phyloP scores from a whole-genome alignment of 805 yeast species.

The Saccharomyces kudriavzevii region DNA sequence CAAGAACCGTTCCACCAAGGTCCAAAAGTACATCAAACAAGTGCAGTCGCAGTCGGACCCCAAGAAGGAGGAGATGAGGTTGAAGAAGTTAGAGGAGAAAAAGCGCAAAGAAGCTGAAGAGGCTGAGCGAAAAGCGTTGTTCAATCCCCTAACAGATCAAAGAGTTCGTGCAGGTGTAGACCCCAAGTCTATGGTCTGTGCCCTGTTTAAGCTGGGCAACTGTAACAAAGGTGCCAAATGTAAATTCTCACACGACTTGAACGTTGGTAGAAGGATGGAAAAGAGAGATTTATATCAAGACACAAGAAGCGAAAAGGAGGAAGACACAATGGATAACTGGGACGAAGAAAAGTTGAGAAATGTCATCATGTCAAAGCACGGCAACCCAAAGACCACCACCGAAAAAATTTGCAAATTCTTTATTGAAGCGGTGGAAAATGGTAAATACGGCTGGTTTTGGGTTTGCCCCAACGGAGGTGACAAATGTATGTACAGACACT shows the following conservation, averaged over 20 bases:
- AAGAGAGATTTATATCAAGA: constrained; percentile 92
- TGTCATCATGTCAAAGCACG: constrained; percentile 86
- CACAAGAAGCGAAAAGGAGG: constrained; percentile 58
- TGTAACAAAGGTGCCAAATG: constrained; percentile 79
- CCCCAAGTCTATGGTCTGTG: constrained; percentile 89
- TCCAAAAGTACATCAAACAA: constrained; percentile 64
- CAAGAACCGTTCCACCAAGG: constrained; percentile 88
- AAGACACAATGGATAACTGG: constrained; percentile 93
- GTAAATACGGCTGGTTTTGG: constrained; percentile 99
- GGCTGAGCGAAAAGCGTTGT: constrained; percentile 72
- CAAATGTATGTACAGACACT: constrained; percentile 88
- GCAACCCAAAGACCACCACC: constrained; percentile 88
- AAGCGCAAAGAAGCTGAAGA: constrained; percentile 87
- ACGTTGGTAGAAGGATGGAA: constrained; percentile 75
- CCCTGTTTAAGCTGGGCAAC: constrained; percentile 74
- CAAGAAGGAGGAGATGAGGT: constrained; percentile 69
- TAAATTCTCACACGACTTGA: constrained; percentile 86
- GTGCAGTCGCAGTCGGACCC: constrained; percentile 56
- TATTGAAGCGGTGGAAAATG: constrained; percentile 94
- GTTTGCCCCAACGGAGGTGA: constrained; percentile 90
- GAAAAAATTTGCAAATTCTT: constrained; percentile 90
- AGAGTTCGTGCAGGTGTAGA: constrained; percentile 95
- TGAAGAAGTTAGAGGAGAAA: constrained; percentile 65
- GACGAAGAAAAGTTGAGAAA: constrained; percentile 89
- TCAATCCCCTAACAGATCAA: constrained; percentile 63